Percentiles rank a stretch among this genome's conserved stretches.
phyloP scores from a whole-genome alignment of 441 rosid genomes.

The Brassica hybrid region DNA sequence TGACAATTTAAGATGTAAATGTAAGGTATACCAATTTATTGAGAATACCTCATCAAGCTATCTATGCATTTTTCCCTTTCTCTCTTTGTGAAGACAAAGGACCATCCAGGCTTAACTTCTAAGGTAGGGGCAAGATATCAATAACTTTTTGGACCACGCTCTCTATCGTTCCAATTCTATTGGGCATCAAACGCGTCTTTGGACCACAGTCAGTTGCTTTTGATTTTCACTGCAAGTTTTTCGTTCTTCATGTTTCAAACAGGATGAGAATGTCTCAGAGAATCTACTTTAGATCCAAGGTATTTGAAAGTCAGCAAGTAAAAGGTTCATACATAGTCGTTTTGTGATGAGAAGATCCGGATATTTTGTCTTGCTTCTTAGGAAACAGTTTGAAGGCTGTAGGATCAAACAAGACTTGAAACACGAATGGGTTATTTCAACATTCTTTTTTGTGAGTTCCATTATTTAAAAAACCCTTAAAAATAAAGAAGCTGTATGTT shows the following conservation, averaged over 20 bases:
- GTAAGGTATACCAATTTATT: constrained; percentile 15
- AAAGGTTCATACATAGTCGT: background rate
- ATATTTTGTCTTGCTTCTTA: background rate
- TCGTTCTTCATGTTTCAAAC: constrained; percentile 20
- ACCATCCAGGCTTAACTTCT: constrained; percentile 31
- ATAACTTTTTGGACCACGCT: constrained; percentile 34
- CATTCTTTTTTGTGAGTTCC: background rate
- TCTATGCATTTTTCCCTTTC: constrained; percentile 36
- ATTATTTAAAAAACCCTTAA: background rate
- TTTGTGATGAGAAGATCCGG: constrained; percentile 3
- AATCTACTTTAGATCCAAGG: constrained; percentile 1
- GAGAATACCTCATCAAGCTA: constrained; percentile 15
- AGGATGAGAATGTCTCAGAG: constrained; percentile 21
- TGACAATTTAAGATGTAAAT: background rate
- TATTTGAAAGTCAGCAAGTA: constrained; percentile 4
- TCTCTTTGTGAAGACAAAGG: constrained; percentile 25
- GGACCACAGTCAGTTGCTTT: constrained; percentile 33
- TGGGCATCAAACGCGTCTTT: constrained; percentile 35
- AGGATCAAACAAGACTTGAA: constrained; percentile 14
- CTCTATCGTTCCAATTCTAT: constrained; percentile 18
- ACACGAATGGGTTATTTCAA: background rate
- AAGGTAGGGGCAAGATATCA: constrained; percentile 24
- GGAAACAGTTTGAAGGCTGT: constrained; percentile 6
- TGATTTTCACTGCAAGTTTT: constrained; percentile 28
- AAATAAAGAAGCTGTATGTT: background rate